Evolutionary conservation across 495 filamentous ascomycete genomes (phyloP), one percentile per base, ranked within the genome.

Genomic region (Xylaria longipes): DNA sequence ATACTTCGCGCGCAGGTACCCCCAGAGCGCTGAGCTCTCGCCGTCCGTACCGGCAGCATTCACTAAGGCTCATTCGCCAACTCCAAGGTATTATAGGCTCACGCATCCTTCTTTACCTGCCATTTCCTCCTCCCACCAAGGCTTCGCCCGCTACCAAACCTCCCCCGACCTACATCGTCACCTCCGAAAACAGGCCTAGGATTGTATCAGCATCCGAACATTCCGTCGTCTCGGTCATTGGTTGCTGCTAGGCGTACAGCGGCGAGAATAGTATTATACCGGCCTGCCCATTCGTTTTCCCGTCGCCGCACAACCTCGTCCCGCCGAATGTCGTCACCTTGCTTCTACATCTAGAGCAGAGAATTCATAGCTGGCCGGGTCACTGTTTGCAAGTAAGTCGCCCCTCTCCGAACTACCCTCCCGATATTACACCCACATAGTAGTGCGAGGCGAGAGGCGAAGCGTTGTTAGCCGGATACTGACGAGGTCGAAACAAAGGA

Each of bases 101-200:
- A 17, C 48, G 31, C 65, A 35, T 22, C 33, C 65, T 50, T 37
- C 35, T 17, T 41, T 20, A 17, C 48, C 46, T 37, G 5, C 43
- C 65, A 20, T 71, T 11, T n/a, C 5, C 1, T 35, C 52, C 68
- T 65, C 61, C 46, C 69, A 41, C 52, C 69, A 58, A 58, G 69
- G 69, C 45, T 58, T 58, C 29, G 69, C 46, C 37, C 50, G 69
- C 29, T 65, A 60, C 61, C 37, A 60, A 60, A 58, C 69, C 61
- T 50, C 62, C 39, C 39, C 50, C 39, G 33, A 57, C 61, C 48
- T 57, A 64, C 69, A 35, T 65, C 61, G 39, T 48, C 69, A 57
- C 69, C 52, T 41, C 50, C 22, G 69, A 54, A 56, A 33, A n/a
- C 46, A 65, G 69, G 69, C 39, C 50, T 46, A 58, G 56, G 66